Evolutionary conservation across 768 basidiomycete genomes (phyloP), one percentile per base, ranked within the genome.

Genomic region (Termitomyces sp.): DNA sequence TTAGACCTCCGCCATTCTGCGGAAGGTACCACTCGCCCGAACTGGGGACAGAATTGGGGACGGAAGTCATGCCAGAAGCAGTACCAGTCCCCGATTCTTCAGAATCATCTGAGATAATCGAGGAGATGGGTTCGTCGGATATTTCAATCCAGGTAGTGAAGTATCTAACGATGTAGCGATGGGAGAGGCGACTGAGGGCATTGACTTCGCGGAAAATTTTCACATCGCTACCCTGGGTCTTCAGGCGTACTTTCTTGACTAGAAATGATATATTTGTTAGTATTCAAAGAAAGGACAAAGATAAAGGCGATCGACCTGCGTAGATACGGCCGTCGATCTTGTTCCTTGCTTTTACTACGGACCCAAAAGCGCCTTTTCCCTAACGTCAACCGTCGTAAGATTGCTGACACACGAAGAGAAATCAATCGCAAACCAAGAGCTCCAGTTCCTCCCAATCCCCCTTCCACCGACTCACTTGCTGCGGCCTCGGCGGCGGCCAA

Each of bases 401-500:
- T 34, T 21, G 3, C n/a, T 24, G 14, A 32, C 42, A 51, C 24
- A 22, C 21, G 4, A 28, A 49, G 38, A 12, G 6, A 45, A 40
- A 43, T 9, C 34, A 22, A 37, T 11, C 19, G 63, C 77, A 35
- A 63, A 86, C 92, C 64, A 96, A 65, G 32, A 93, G 74, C 65
- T 96, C 94, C 9, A 97, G 72, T 66, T 96, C 93, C 64, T 95
- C 92, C 85, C 91, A 98, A 62, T 98, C 94, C 52, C 91, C 87
- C 63, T 90, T 89, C 84, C 93, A 98, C 56, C 94, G 73, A 62
- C 92, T 94, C 2, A 78, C 68, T 15, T 84, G 82, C 30, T 80
- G 75, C 26, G 77, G 66, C 24, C 69, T 66, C 15, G 65, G 60
- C 4, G 78, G 74, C 58, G 69, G 63, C 45, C 72, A 70, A 66